These are phyloP conservation scores for Trypanosoma cruzi DNA, from an alignment of 208 protist genomes.

Conservation along the genomic window DNA sequence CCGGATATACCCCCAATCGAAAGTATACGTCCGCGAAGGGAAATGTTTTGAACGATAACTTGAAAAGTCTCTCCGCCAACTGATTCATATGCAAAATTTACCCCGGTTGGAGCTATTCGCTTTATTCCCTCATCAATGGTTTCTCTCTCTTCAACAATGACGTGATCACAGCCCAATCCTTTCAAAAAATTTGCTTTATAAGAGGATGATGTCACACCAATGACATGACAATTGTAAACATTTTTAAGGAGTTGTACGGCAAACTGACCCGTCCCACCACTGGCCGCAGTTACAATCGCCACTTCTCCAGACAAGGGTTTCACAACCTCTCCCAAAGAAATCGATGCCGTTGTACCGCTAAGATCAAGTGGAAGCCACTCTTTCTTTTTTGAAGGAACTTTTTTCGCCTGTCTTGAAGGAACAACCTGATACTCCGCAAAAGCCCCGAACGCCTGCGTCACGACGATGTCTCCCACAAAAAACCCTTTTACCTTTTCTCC, in stretches of 20 bases:
- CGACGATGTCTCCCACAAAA: constrained; percentile 52
- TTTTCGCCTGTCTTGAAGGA: constrained; percentile 24
- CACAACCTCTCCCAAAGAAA: constrained; percentile 75
- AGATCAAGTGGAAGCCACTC: constrained; percentile 80
- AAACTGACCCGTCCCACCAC: constrained; percentile 91
- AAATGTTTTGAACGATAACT: constrained; percentile 54
- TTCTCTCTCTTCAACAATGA: constrained; percentile 86
- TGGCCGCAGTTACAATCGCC: constrained; percentile 87
- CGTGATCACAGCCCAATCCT: constrained; percentile 70
- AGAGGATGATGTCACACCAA: constrained; percentile 86
- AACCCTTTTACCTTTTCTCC: constrained; percentile 51
- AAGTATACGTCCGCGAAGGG: constrained; percentile 69
- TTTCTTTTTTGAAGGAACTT: constrained; percentile 42
- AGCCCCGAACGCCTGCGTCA: constrained; percentile 76
- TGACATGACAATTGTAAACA: constrained; percentile 78
- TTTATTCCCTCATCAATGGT: constrained; percentile 35
- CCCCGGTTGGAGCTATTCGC: constrained; percentile 58
- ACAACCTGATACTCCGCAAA: constrained; percentile 74
- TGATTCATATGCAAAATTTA: constrained; percentile 90
- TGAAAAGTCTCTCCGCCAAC: constrained; percentile 89
- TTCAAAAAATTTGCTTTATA: constrained; percentile 80
- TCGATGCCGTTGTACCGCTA: constrained; percentile 86
- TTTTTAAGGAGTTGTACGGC: constrained; percentile 89
- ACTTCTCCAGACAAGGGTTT: constrained; percentile 70
- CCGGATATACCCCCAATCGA: constrained; percentile 84